Percentiles rank a stretch among this genome's conserved stretches.
Evolutionary conservation across 352 stramenopile species (phyloP).

Genomic region (Phytophthora citricola): DNA sequence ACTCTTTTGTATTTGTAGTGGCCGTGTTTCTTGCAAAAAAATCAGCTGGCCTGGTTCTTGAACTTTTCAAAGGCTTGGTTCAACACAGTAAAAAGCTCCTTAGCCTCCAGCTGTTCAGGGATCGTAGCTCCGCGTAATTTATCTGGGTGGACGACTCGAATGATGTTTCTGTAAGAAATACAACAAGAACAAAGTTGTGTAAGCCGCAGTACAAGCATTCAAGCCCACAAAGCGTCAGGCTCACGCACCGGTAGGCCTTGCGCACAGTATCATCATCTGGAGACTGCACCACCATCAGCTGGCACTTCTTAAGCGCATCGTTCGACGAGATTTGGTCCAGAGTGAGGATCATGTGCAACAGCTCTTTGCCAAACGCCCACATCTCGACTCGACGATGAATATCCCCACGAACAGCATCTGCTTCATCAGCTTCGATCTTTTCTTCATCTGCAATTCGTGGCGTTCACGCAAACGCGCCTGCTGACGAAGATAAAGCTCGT

Average conservation of each 20-base stretch:
- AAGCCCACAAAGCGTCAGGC: no score
- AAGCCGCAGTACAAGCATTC: no score
- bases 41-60: conserved; percentile 54
- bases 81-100: conserved; percentile 88
- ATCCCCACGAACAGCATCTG: conserved; percentile 75
- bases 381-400: conserved; percentile 82
- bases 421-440: conserved; percentile 83
- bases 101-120: conserved; percentile 83
- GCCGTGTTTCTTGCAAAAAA: not conserved
- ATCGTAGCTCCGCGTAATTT: conserved; percentile 83
- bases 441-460: conserved; percentile 83
- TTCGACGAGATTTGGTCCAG: conserved; percentile 84
- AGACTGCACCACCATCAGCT: conserved; percentile 82
- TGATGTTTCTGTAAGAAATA: conserved; percentile 69
- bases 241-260: conserved; percentile 79
- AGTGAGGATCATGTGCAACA: conserved; percentile 86
- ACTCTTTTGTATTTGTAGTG: conserved; percentile 10
- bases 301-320: conserved; percentile 75
- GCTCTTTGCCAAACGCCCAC: conserved; percentile 86
- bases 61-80: conserved; percentile 91
- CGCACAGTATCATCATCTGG: conserved; percentile 82
- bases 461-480: conserved; percentile 84
- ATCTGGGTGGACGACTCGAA: conserved; percentile 87
- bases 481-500: conserved; percentile 82
- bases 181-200: no score